These are phyloP conservation scores for Acacia melanoxylon DNA, from an alignment of 306 rosid genomes.

Conservation along the genomic window DNA sequence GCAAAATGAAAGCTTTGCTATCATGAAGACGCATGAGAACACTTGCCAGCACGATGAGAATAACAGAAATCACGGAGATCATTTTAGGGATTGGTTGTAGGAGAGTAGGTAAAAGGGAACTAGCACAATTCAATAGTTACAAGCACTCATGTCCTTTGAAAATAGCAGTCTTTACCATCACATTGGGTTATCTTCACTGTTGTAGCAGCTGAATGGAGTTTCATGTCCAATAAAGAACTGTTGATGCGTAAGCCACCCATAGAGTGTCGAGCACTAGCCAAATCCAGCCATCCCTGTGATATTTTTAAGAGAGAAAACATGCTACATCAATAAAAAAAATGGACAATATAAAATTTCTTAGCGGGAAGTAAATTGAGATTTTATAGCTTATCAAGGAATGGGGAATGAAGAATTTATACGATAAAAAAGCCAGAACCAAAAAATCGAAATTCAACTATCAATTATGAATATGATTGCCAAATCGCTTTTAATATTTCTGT, in stretches of 20 bases:
- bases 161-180: conserved; percentile 44
- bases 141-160: not conserved
- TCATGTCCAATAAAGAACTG: conserved; percentile 70
- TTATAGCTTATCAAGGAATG: not conserved
- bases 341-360: not conserved
- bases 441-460: not conserved
- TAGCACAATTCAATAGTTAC: conserved; percentile 18
- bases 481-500: not conserved
- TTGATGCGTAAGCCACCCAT: conserved; percentile 86
- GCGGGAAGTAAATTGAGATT: not conserved
- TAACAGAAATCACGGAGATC: not conserved
- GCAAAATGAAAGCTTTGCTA: not conserved
- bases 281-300: conserved; percentile 83
- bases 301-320: not conserved
- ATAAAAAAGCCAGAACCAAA: not conserved
- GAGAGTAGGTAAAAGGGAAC: not conserved
- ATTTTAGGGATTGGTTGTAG: not conserved
- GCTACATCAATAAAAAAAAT: not conserved
- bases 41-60: not conserved
- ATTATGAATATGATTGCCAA: not conserved
- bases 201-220: conserved; percentile 68
- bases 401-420: not conserved
- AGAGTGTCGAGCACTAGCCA: conserved; percentile 85
- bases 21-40: conserved; percentile 19
- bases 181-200: conserved; percentile 47